Conservation (phyloP, 1,284 basidiomycete species). For the Coriolopsis trogii region DNA sequence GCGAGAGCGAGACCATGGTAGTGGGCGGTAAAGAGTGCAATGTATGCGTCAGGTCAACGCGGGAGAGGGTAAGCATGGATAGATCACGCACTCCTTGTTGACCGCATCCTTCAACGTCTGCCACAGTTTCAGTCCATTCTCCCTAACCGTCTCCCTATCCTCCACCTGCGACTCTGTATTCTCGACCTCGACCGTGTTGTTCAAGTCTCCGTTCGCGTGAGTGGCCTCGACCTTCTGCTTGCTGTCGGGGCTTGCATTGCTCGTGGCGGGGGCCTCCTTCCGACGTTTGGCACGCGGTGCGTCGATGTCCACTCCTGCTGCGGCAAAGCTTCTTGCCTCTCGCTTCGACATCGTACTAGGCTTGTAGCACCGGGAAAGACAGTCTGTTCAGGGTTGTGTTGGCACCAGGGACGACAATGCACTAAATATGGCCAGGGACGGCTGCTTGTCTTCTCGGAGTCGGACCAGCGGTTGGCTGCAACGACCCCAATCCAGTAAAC, state of each 20-base stretch:
- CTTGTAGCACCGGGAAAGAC: slow-evolving; percentile 5
- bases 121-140: slow-evolving; percentile 70
- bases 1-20: slow-evolving; percentile 9
- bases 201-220: slow-evolving; percentile 30
- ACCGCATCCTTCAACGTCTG: slow-evolving; percentile 76
- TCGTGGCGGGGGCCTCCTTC: slow-evolving; percentile 49
- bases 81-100: slow-evolving; percentile 78
- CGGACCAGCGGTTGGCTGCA: slow-evolving; percentile 9
- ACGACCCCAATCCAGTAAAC: slow-evolving; percentile 20
- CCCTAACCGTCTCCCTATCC: slow-evolving; percentile 49
- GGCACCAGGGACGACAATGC: slow-evolving; percentile 14
- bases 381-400: slow-evolving; percentile 12
- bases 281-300: slow-evolving; percentile 71
- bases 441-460: slow-evolving; percentile 10
- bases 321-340: slow-evolving; percentile 52
- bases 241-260: slow-evolving; percentile 27
- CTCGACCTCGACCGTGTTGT: slow-evolving; percentile 25
- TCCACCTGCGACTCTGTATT: slow-evolving; percentile 32
- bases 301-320: slow-evolving; percentile 55
- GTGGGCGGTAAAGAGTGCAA: slow-evolving; percentile 19
- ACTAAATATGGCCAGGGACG: slow-evolving; percentile 17
- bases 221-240: slow-evolving; percentile 22
- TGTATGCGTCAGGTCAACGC: slow-evolving; percentile 31
- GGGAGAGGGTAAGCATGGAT: slow-evolving; percentile 29
- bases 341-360: slow-evolving; percentile 60